Evolutionary conservation across 2,329 filamentous ascomycete genomes (phyloP).

Genomic region (Stachybotrys elegans): DNA sequence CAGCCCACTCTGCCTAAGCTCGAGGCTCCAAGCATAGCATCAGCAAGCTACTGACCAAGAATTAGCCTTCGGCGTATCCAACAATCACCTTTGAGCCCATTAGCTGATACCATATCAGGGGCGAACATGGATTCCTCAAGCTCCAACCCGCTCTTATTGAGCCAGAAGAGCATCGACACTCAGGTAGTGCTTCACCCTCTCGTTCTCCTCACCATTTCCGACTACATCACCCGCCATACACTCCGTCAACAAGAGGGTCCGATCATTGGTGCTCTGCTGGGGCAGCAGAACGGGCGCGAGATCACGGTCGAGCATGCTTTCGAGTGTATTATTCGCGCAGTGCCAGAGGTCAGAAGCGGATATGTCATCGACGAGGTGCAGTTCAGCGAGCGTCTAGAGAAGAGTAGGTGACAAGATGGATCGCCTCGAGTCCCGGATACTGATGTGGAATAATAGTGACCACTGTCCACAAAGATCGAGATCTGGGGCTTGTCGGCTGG

Average conservation of each 20-base stretch:
- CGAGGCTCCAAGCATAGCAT: too few species aligned
- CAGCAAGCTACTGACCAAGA: too few species aligned
- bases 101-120: too few species aligned
- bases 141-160: conserved; percentile 57
- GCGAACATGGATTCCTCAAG: conserved; percentile 44
- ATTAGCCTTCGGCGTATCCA: too few species aligned
- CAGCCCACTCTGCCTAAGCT: too few species aligned
- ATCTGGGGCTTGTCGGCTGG: conserved; percentile 86
- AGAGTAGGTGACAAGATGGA: too few species aligned
- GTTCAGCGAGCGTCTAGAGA: conserved; percentile 74
- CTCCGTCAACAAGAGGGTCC: conserved; percentile 71
- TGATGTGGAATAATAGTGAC: conserved; percentile 74
- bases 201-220: conserved; percentile 91
- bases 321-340: conserved; percentile 60
- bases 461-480: conserved; percentile 78
- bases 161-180: conserved; percentile 65
- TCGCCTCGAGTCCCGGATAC: too few species aligned
- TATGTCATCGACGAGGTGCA: conserved; percentile 62
- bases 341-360: conserved; percentile 44
- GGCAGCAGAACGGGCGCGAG: conserved; percentile 84
- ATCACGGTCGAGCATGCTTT: conserved; percentile 93
- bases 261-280: conserved; percentile 81
- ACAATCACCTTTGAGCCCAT: too few species aligned
- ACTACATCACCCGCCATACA: conserved; percentile 90
- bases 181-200: conserved; percentile 86